Conservation (phyloP, 2,329 filamentous ascomycete species). For the Diatrype stigma region DNA sequence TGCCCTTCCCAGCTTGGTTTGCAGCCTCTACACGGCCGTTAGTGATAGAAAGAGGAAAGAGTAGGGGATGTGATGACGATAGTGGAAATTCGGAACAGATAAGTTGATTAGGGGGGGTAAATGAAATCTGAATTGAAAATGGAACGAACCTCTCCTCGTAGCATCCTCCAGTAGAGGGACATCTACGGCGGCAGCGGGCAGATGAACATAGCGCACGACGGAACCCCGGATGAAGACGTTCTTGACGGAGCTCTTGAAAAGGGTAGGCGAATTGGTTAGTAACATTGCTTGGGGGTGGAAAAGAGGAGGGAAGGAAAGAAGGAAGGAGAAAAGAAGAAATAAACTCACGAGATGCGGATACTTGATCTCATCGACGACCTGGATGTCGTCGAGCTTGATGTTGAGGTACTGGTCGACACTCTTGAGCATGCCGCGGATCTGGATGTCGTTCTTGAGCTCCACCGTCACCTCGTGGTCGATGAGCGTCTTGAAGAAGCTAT, state of each 20-base stretch:
- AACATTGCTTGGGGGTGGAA: too few species aligned
- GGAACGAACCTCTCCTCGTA: conserved; percentile 68
- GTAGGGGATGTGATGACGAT: background rate
- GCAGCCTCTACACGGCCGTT: conserved; percentile 44
- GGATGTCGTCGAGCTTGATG: conserved; percentile 96
- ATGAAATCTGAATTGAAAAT: background rate
- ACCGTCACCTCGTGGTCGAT: conserved; percentile 97
- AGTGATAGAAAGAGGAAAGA: background rate
- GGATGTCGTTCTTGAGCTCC: conserved; percentile 99
- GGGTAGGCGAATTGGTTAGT: background rate
- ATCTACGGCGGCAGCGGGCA: conserved; percentile 79
- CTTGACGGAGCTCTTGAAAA: conserved; percentile 70
- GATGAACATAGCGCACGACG: conserved; percentile 87
- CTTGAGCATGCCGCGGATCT: conserved; percentile 91
- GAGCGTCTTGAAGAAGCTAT: conserved; percentile 96
- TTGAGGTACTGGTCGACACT: conserved; percentile 98
- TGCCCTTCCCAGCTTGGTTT: conserved; percentile 54
- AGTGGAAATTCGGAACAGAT: conserved; percentile 1
- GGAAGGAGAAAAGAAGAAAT: too few species aligned
- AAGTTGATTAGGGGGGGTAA: background rate
- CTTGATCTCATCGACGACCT: conserved; percentile 86
- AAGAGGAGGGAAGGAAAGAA: too few species aligned
- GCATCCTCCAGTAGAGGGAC: conserved; percentile 86
- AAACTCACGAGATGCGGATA: conserved; percentile 85
- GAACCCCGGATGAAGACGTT: conserved; percentile 95